Percentiles rank a stretch among this genome's conserved stretches.
phyloP scores from a whole-genome alignment of 768 basidiomycete genomes.

The Podaxis carcinomalis region DNA sequence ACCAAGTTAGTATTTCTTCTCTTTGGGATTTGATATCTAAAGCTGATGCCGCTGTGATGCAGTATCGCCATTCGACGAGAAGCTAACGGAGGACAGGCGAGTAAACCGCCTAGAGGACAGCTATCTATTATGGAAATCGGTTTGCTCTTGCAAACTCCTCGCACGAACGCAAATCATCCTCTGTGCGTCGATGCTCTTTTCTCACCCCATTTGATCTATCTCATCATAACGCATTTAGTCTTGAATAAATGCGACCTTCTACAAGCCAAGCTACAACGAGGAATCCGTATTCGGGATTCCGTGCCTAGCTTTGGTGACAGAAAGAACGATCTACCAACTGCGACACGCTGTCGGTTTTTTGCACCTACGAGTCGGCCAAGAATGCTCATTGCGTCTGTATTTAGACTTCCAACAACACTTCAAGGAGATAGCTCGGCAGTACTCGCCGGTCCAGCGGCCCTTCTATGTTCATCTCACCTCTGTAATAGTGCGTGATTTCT shows the following conservation, averaged over 20 bases:
- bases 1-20: slow-evolving; percentile 31
- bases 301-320: slow-evolving; percentile 74
- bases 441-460: slow-evolving; percentile 60
- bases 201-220: neutral
- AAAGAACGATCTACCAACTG: slow-evolving; percentile 65
- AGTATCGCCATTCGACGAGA: slow-evolving; percentile 82
- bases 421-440: slow-evolving; percentile 61
- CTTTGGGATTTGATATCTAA: neutral
- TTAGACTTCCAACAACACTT: slow-evolving; percentile 80
- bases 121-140: slow-evolving; percentile 70
- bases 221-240: slow-evolving; percentile 27
- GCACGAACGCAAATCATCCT: slow-evolving; percentile 52
- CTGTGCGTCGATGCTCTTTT: slow-evolving; percentile 25
- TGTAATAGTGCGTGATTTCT: slow-evolving; percentile 55
- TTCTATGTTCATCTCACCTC: slow-evolving; percentile 76
- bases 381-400: neutral
- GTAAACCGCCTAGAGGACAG: slow-evolving; percentile 79
- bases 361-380: neutral
- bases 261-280: slow-evolving; percentile 66
- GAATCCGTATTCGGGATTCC: slow-evolving; percentile 59
- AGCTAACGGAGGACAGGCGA: slow-evolving; percentile 60
- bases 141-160: slow-evolving; percentile 65
- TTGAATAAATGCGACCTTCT: slow-evolving; percentile 73
- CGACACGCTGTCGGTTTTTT: slow-evolving; percentile 57
- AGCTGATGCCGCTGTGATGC: slow-evolving; percentile 18